A percentile compares a stretch with the other conserved stretches of the same genome.
These are phyloP conservation scores for Pogostemon cablin DNA, from an alignment of 257 asterid species.

Conservation along the genomic window DNA sequence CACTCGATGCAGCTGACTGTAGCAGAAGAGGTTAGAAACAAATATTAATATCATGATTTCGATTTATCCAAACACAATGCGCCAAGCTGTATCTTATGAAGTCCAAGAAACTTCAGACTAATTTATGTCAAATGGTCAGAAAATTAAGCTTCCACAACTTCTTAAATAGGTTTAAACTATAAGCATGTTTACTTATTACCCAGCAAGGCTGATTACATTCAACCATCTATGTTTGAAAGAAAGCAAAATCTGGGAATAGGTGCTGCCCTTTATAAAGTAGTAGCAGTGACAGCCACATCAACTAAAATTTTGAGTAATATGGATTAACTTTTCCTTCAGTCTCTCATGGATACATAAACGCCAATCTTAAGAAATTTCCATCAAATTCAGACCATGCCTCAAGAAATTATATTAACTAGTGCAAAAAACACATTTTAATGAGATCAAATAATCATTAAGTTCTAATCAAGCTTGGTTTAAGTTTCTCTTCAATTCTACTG, in stretches of 20 bases:
- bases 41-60: constrained; percentile 31
- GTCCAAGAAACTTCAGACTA: neutral
- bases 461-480: neutral
- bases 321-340: neutral
- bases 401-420: neutral
- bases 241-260: neutral
- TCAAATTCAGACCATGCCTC: neutral
- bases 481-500: neutral
- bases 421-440: neutral
- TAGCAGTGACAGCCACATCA: constrained; percentile 8
- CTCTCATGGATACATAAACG: neutral
- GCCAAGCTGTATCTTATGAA: neutral
- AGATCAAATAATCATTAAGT: constrained; percentile 7
- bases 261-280: constrained; percentile 2
- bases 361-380: neutral
- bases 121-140: neutral
- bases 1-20: constrained; percentile 83
- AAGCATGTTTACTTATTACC: constrained; percentile 7
- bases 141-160: neutral
- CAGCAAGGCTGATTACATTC: neutral
- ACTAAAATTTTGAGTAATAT: constrained; percentile 5
- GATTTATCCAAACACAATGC: constrained; percentile 13
- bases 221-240: constrained; percentile 11
- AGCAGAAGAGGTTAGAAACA: constrained; percentile 30
- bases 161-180: neutral